phyloP scores from a whole-genome alignment of 768 basidiomycete species.

The Termitomyces sp. region DNA sequence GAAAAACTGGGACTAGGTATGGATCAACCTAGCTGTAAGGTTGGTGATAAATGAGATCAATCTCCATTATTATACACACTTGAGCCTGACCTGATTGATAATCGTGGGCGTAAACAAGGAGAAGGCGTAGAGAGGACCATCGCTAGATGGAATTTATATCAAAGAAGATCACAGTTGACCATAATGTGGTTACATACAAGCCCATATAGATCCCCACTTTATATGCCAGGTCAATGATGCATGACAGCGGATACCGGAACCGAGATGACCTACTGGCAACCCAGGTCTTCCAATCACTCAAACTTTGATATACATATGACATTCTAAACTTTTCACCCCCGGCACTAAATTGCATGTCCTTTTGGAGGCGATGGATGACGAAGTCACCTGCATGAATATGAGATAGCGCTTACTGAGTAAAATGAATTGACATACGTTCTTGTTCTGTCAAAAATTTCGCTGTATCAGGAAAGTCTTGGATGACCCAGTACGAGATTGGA shows the following conservation, averaged over 20 bases:
- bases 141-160: constrained; percentile 23
- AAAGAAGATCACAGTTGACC: background rate
- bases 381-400: constrained; percentile 39
- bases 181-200: constrained; percentile 34
- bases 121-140: constrained; percentile 50
- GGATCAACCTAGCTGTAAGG: constrained; percentile 27
- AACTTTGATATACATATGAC: constrained; percentile 52
- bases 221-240: background rate
- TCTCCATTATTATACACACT: background rate
- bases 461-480: constrained; percentile 75
- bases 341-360: constrained; percentile 62
- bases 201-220: constrained; percentile 70
- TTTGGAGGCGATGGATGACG: constrained; percentile 57
- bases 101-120: constrained; percentile 50
- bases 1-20: background rate
- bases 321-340: constrained; percentile 50
- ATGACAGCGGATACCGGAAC: background rate
- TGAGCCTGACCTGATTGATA: constrained; percentile 45
- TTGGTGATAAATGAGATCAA: background rate
- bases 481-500: constrained; percentile 60
- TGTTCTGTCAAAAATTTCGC: constrained; percentile 62
- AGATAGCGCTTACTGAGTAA: background rate
- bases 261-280: constrained; percentile 43
- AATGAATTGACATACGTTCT: constrained; percentile 39
- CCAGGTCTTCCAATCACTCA: constrained; percentile 73